These are phyloP conservation scores for Grosmannia huntii DNA, from an alignment of 2,329 filamentous ascomycete genomes.

Conservation along the genomic window DNA sequence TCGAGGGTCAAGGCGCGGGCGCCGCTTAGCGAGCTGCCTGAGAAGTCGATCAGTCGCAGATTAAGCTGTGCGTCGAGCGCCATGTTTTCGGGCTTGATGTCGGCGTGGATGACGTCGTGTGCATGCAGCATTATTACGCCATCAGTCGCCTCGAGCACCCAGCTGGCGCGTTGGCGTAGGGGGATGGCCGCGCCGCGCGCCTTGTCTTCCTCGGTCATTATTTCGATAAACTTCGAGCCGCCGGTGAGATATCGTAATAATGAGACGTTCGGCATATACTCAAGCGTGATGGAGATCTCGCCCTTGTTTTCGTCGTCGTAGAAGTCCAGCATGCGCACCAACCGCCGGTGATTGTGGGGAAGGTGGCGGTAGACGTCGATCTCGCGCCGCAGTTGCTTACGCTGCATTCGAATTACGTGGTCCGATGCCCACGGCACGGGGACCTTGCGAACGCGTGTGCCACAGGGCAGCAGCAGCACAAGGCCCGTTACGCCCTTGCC, in stretches of 20 bases:
- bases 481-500: slow-evolving; percentile 4
- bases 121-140: slow-evolving; percentile 2
- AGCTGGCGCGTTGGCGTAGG: slow-evolving; percentile 1
- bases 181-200: slow-evolving; percentile 2
- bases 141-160: slow-evolving; percentile 6
- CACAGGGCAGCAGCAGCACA: neutral
- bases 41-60: slow-evolving; percentile 5
- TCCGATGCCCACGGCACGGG: neutral
- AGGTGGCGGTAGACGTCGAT: slow-evolving; percentile 4
- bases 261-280: slow-evolving; percentile 3
- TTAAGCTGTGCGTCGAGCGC: neutral
- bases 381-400: slow-evolving; percentile 2
- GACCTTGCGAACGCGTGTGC: neutral
- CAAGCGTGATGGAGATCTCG: slow-evolving; percentile 4
- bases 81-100: slow-evolving; percentile 8
- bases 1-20: neutral
- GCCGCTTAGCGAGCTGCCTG: neutral
- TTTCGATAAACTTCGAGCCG: neutral
- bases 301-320: neutral
- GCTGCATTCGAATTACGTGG: neutral
- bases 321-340: slow-evolving; percentile 1
- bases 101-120: slow-evolving; percentile 5
- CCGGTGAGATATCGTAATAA: neutral
- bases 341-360: slow-evolving; percentile 2
- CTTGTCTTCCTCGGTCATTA: neutral